These are phyloP conservation scores for Coemansia sp. DNA, from an alignment of 192 early-diverging fungal species.

Conservation along the genomic window DNA sequence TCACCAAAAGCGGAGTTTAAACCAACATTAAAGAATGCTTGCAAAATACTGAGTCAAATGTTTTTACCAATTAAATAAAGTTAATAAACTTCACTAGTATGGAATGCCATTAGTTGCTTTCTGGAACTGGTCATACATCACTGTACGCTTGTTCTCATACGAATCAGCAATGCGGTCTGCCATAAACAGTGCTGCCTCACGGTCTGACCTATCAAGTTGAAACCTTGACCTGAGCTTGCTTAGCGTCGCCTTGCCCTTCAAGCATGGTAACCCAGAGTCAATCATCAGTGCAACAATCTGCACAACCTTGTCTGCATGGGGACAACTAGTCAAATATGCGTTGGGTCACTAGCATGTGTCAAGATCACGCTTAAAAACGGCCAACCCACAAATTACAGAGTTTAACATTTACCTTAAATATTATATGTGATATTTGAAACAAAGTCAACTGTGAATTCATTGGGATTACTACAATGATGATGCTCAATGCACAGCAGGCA, in stretches of 20 bases:
- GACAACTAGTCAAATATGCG: conserved; percentile 69
- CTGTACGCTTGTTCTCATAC: conserved; percentile 89
- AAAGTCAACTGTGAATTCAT: no score
- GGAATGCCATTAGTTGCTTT: conserved; percentile 76
- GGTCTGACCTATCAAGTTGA: conserved; percentile 84
- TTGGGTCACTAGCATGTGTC: not conserved
- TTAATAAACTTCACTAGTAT: conserved; percentile 22
- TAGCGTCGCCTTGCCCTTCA: conserved; percentile 89
- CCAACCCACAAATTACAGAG: no score
- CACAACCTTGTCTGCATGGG: conserved; percentile 88
- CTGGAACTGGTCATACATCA: conserved; percentile 79
- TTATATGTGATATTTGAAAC: no score
- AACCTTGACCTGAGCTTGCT: conserved; percentile 81
- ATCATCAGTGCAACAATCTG: conserved; percentile 90
- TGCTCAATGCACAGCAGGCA: no score
- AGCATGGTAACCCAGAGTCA: conserved; percentile 95
- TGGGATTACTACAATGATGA: no score
- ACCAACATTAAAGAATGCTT: no score
- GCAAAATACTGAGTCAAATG: no score
- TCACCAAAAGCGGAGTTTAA: no score
- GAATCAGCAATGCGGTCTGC: conserved; percentile 81
- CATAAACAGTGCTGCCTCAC: conserved; percentile 95
- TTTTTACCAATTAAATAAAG: no score
- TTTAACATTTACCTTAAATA: no score
- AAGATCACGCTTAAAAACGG: no score